These are phyloP conservation scores for Mayamaea pseudoterrestris DNA, from an alignment of 108 stramenopile genomes.

Conservation along the genomic window DNA sequence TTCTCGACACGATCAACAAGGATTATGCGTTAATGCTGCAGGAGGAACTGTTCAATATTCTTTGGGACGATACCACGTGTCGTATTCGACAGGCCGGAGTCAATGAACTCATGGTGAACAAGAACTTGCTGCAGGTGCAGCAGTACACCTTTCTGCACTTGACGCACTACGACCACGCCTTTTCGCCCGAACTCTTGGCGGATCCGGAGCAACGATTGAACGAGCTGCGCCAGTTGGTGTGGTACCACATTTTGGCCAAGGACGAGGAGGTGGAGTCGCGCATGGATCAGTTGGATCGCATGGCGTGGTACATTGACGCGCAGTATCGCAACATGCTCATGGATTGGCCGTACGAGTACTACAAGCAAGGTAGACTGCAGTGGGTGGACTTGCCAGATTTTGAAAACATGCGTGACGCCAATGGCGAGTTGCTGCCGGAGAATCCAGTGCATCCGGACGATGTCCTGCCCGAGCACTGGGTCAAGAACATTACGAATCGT, in stretches of 20 bases:
- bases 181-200: conserved; percentile 43
- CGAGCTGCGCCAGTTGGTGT: conserved; percentile 30
- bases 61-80: conserved; percentile 74
- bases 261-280: conserved; percentile 27
- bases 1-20: conserved; percentile 41
- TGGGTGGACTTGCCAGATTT: conserved; percentile 79
- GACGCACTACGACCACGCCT: conserved; percentile 78
- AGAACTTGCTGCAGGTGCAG: conserved; percentile 79
- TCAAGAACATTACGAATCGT: conserved; percentile 51
- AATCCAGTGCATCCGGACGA: conserved; percentile 29
- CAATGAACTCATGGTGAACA: conserved; percentile 68
- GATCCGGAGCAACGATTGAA: conserved; percentile 32
- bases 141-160: conserved; percentile 71
- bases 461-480: conserved; percentile 47
- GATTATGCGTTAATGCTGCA: conserved; percentile 42
- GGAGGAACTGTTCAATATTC: conserved; percentile 85
- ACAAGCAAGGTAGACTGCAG: conserved; percentile 56
- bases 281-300: conserved; percentile 49
- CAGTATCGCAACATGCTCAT: conserved; percentile 68
- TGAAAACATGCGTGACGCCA: conserved; percentile 32
- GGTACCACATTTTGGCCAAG: conserved; percentile 33
- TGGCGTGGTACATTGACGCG: conserved; percentile 69
- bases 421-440: conserved; percentile 35
- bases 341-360: conserved; percentile 53
- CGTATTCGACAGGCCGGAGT: conserved; percentile 74